Base-by-base conservation (phyloP, 768 basidiomycete genomes). In the Gautieria morchelliformis region DNA sequence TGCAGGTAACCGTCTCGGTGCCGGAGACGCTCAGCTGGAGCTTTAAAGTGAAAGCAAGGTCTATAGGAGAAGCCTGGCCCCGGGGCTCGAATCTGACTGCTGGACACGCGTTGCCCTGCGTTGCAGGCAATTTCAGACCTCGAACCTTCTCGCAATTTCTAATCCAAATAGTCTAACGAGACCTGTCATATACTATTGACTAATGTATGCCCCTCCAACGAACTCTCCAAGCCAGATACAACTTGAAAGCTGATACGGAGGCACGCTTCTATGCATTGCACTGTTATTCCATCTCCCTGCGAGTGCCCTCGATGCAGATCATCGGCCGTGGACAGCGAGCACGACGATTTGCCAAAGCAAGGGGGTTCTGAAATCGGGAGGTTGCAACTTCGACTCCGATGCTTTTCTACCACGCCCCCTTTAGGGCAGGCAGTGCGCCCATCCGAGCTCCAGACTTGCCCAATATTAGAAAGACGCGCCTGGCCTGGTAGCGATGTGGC, bases 241-340 rank as follows among this genome's bases (percentile, higher is more conserved):
- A 72, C 76, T 75, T 71, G 74, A 68, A 78, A 54, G 86, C 83
- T 85, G 87, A 89, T 89, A 89, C 87, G 82, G 85, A 83, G 85
- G 86, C 46, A 59, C 53, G 41, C 82, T 74, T 77, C 79, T 86
- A 88, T 87, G 86, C 86, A 83, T 67, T 85, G 87, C 87, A 78
- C 87, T 84, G 81, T 82, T 84, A 85, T 66, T 89, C 83, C 82
- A 86, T 89, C 85, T 89, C 53, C 84, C 87, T 87, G 87, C 85
- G 86, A 87, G 84, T 64, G 85, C 86, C 71, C 74, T 55, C 74
- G 68, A 71, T 67, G 66, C 72, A 73, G 68, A 65, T 65, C 71
- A 64, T 70, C 73, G 71, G 66, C 68, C 65, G 70, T 74, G 59
- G 55, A 20, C 49, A 55, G 60, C 58, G 66, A 71, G 64, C 66